A percentile compares a stretch with the other conserved stretches of the same genome.
phyloP scores from a whole-genome alignment of 768 basidiomycete genomes.

The Dioszegia crocea region DNA sequence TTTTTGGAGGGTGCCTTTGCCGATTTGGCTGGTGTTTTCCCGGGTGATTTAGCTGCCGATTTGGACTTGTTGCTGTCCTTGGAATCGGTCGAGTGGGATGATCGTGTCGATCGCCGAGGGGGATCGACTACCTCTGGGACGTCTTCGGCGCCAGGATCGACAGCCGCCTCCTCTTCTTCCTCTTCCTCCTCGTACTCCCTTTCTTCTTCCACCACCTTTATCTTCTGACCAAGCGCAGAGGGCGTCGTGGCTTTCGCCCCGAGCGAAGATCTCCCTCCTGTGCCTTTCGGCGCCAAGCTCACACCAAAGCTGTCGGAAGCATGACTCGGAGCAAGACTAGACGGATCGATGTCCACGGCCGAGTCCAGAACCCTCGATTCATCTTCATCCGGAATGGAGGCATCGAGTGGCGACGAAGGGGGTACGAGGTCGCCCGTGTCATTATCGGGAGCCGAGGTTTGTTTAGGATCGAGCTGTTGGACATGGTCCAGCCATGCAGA shows the following conservation, averaged over 20 bases:
- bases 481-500: not conserved
- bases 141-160: too few species aligned
- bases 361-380: not conserved
- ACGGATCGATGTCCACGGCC: not conserved
- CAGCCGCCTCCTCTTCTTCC: not conserved
- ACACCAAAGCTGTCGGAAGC: not conserved
- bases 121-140: not conserved
- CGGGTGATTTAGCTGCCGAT: not conserved
- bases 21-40: not conserved
- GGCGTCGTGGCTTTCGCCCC: too few species aligned
- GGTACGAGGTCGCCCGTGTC: not conserved
- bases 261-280: too few species aligned
- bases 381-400: not conserved
- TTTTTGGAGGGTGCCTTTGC: not conserved
- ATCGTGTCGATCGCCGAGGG: not conserved
- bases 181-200: not conserved
- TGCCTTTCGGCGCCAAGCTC: too few species aligned
- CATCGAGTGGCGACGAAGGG: not conserved
- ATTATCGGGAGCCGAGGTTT: not conserved
- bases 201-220: not conserved
- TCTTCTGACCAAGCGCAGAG: too few species aligned
- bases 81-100: not conserved
- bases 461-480: not conserved
- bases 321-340: not conserved
- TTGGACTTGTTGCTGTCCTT: not conserved